Conservation (phyloP, 2,329 filamentous ascomycete species). For the Hymenoscyphus scutula region DNA sequence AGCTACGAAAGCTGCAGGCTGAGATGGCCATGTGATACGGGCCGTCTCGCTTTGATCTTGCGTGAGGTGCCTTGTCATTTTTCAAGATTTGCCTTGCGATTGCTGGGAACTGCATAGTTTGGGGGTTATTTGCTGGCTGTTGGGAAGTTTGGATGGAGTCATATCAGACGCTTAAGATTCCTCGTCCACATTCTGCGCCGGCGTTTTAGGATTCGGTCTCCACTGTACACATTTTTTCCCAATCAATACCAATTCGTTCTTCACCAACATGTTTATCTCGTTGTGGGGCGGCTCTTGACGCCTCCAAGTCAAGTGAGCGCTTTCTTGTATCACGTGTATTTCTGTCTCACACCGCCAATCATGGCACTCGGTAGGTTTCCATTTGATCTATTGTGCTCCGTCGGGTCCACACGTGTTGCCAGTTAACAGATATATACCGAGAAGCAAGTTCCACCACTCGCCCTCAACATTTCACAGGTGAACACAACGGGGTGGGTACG, state of each 20-base stretch:
- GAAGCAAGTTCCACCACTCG: constrained; percentile 11
- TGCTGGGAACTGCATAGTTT: constrained; percentile 31
- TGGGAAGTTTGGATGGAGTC: constrained; percentile 14
- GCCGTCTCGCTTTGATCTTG: constrained; percentile 4
- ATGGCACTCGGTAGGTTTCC: neutral
- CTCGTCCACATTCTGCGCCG: constrained; percentile 24
- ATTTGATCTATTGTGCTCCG: neutral
- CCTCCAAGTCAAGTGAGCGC: neutral
- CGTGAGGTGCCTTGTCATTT: constrained; percentile 22
- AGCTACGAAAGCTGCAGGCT: constrained; percentile 87
- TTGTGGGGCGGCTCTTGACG: neutral
- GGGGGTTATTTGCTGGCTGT: constrained; percentile 24
- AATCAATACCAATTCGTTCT: constrained; percentile 20
- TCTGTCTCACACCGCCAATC: constrained; percentile 19
- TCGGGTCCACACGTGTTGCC: neutral
- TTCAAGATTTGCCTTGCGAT: constrained; percentile 20
- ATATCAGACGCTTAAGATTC: constrained; percentile 21
- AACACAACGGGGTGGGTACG: neutral
- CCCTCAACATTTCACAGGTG: constrained; percentile 1
- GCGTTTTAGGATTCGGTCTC: constrained; percentile 30
- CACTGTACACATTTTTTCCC: constrained; percentile 26
- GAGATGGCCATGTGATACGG: constrained; percentile 86
- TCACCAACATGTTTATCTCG: constrained; percentile 7
- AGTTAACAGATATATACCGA: neutral
- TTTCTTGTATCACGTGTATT: constrained; percentile 17